Conservation (phyloP, 257 asterid genomes). For the Fraxinus pennsylvanica region DNA sequence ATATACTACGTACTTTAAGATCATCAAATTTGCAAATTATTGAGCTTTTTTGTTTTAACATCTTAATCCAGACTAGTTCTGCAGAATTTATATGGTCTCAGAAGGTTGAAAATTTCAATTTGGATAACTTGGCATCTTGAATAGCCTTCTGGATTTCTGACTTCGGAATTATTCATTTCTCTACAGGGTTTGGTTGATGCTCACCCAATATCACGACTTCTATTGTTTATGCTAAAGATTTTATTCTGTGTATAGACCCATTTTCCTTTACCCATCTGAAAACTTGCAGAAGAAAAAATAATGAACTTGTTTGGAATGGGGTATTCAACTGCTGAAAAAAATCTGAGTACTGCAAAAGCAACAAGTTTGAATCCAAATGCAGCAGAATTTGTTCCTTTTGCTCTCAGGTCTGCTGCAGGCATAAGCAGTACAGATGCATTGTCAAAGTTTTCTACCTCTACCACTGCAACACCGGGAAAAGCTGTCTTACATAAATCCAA, state of each 20-base stretch:
- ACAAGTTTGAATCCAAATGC: slow-evolving; percentile 79
- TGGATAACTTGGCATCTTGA: too few species aligned
- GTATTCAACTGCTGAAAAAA: slow-evolving; percentile 57
- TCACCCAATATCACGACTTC: slow-evolving; percentile 17
- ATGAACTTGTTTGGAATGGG: slow-evolving; percentile 71
- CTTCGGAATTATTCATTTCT: not conserved
- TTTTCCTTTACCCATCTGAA: slow-evolving; percentile 17
- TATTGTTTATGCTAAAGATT: slow-evolving; percentile 17
- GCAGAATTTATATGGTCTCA: too few species aligned
- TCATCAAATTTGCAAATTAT: too few species aligned
- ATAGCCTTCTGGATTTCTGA: slow-evolving; percentile 23
- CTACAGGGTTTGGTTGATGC: slow-evolving; percentile 80
- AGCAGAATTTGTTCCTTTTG: slow-evolving; percentile 79
- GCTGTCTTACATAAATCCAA: slow-evolving; percentile 61
- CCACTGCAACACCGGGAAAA: slow-evolving; percentile 57
- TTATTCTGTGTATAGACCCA: slow-evolving; percentile 28
- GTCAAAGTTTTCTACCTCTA: slow-evolving; percentile 40
- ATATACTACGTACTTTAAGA: too few species aligned
- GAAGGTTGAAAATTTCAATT: too few species aligned
- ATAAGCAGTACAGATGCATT: slow-evolving; percentile 37
- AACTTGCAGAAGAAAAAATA: slow-evolving; percentile 24
- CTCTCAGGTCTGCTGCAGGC: slow-evolving; percentile 53
- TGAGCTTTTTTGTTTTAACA: too few species aligned
- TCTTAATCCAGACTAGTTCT: too few species aligned
- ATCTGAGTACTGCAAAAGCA: slow-evolving; percentile 48